Percentiles rank a stretch among this genome's conserved stretches.
These are phyloP conservation scores for Bipolaris oryzae DNA, from an alignment of 2,329 filamentous ascomycete species.

Conservation along the genomic window DNA sequence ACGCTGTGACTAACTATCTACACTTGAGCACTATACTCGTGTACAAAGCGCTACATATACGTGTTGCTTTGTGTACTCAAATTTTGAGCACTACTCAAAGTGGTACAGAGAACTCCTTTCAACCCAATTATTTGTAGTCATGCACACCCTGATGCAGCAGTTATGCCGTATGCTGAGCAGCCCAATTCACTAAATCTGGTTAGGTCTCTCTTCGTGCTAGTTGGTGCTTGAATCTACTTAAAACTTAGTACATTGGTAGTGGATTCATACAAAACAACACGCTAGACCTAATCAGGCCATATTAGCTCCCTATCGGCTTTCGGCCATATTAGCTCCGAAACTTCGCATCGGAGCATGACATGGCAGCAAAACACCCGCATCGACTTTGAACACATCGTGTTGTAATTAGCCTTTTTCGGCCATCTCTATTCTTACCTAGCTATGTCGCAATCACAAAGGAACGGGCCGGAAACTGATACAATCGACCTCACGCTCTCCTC, in stretches of 20 bases:
- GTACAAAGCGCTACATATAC: too few species aligned
- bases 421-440: background rate
- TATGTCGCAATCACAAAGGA: constrained; percentile 11
- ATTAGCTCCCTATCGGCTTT: background rate
- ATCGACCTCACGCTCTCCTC: constrained; percentile 37
- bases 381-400: background rate
- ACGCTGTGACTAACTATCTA: constrained; percentile 3
- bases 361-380: too few species aligned
- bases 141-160: too few species aligned
- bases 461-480: constrained; percentile 18
- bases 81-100: too few species aligned
- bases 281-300: background rate
- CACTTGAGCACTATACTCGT: background rate
- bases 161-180: too few species aligned
- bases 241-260: too few species aligned
- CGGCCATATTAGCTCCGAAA: background rate
- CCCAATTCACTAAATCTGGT: too few species aligned
- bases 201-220: too few species aligned
- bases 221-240: too few species aligned
- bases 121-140: too few species aligned
- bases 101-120: too few species aligned
- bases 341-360: background rate
- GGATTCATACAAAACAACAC: background rate
- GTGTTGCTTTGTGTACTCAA: too few species aligned
- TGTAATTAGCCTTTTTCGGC: background rate